Evolutionary conservation across 2,329 filamentous ascomycete species (phyloP), one percentile per base, ranked within the genome.

Genomic region (Seiridium cupressi): DNA sequence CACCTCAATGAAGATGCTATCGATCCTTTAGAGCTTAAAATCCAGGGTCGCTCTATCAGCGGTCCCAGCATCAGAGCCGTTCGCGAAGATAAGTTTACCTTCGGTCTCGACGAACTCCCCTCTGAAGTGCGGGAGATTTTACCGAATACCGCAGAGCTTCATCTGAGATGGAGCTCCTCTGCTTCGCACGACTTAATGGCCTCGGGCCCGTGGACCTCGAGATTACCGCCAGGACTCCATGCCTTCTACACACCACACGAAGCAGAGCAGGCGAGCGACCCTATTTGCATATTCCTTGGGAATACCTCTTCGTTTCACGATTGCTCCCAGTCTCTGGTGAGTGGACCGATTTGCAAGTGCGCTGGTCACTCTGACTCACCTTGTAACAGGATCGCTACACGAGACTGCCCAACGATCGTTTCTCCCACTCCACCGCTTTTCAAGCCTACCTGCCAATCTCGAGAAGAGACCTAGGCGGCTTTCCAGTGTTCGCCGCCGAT

Each of bases 141-240:
- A 34, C 79, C 82, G 58, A 79, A 84, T 67, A 86, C 84, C 64
- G 84, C 89, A 67, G 88, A 92, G 72, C 77, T 97, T 47, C 90
- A 94, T 73, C 78, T 97, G 61, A 86, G 90, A 71, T 97, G 93
- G 91, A 82, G 85, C n/a, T 85, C 87, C 11, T 77, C 85, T 2
- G 68, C 70, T 5, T 68, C 81, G 1, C 89, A 88, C 71, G 77
- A 84, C 44, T 78, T 34, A 8, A 9, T 53, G 32, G 10, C 84
- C 1, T 77, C 89, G 49, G 81, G 88, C 44, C 93, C 93, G 1
- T 89, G 95, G 68, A 79, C 85, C 48, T 92, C 92, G 56, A 85
- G 90, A 61, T 74, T 93, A 11, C 87, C 92, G 2, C 88, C 93
- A 0, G 94, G 94, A 3, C 77, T 98, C 31, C 93, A 97, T 77